Evolutionary conservation across 225 moss, liverwort and hornwort genomes (phyloP), one percentile per base, ranked within the genome.

Genomic region (Polytrichum commune): DNA sequence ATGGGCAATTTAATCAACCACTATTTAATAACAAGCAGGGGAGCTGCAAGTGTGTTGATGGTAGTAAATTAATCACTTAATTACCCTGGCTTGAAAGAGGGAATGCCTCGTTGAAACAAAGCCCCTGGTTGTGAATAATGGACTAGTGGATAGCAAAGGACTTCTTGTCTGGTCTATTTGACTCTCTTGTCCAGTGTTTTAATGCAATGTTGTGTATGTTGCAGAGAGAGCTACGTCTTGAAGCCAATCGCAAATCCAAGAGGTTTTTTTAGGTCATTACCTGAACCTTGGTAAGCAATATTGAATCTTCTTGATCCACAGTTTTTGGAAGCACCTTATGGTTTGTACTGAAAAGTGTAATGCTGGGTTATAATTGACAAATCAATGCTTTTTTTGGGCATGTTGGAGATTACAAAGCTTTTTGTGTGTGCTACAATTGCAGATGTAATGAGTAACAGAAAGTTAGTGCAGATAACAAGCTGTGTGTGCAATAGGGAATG

Each of bases 191-290:
- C 56, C 19, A 24, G 69, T 60, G 60, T 67, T 64, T 1, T 74
- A 69, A 71, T 33, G 29, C 1, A 16, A 46, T 2, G 4, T 58
- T 71, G 7, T 76, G 23, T 24, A 26, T 62, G 24, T 55, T 13
- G 55, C 84, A 89, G 89, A 86, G 89, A 74, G 80, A 86, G 76
- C 69, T 80, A 69, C 84, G 89, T 6, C 86, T 89, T 73, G 86
- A 86, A 77, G 78, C 86, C 70, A 89, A 89, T 65, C 76, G 83
- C 56, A 89, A 78, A 75, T 84, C 84, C 32, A 88, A 80, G 55
- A 73, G 77, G 38, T 78, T 85, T 64, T 88, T 88, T 58, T 88
- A 72, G 77, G 67, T 67, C 72, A 64, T 25, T 55, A 29, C 19
- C 66, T 38, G 65, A 71, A 62, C 62, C 27, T 6, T 54, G 53